Evolutionary conservation across 768 basidiomycete genomes (phyloP).

Genomic region (Psilocybe cubensis): DNA sequence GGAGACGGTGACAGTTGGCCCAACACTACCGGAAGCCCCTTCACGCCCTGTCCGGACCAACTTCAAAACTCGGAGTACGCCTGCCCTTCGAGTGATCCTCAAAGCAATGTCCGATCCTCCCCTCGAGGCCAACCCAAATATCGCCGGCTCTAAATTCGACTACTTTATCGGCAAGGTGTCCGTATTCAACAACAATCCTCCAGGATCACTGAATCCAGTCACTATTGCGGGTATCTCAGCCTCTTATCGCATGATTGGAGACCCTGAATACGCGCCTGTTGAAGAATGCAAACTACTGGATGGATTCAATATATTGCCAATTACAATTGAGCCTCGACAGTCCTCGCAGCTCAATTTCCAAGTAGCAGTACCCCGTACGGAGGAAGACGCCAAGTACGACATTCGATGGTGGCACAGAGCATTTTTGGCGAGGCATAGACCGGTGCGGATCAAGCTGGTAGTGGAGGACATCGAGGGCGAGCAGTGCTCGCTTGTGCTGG

Average conservation of each 20-base stretch:
- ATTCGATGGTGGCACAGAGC: slow-evolving; percentile 38
- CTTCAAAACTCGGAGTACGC: slow-evolving; percentile 39
- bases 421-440: slow-evolving; percentile 35
- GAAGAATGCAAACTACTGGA: slow-evolving; percentile 29
- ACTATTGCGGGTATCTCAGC: slow-evolving; percentile 38
- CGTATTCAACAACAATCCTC: slow-evolving; percentile 40
- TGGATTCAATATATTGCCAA: slow-evolving; percentile 24
- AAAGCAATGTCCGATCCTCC: slow-evolving; percentile 39
- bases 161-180: slow-evolving; percentile 37
- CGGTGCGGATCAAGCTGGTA: slow-evolving; percentile 39
- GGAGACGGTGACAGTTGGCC: slow-evolving; percentile 32
- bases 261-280: slow-evolving; percentile 33
- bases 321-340: slow-evolving; percentile 42
- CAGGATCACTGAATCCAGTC: slow-evolving; percentile 33
- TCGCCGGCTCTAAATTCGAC: slow-evolving; percentile 26
- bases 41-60: slow-evolving; percentile 36
- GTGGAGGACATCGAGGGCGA: slow-evolving; percentile 42
- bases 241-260: slow-evolving; percentile 39
- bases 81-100: slow-evolving; percentile 34
- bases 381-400: slow-evolving; percentile 33
- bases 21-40: slow-evolving; percentile 33
- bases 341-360: slow-evolving; percentile 32
- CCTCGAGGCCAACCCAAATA: slow-evolving; percentile 35
- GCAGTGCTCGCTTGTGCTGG: slow-evolving; percentile 39
- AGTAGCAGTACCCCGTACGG: slow-evolving; percentile 32